Conservation (phyloP, 139 green algal species). For the Mychonastes homosphaera region DNA sequence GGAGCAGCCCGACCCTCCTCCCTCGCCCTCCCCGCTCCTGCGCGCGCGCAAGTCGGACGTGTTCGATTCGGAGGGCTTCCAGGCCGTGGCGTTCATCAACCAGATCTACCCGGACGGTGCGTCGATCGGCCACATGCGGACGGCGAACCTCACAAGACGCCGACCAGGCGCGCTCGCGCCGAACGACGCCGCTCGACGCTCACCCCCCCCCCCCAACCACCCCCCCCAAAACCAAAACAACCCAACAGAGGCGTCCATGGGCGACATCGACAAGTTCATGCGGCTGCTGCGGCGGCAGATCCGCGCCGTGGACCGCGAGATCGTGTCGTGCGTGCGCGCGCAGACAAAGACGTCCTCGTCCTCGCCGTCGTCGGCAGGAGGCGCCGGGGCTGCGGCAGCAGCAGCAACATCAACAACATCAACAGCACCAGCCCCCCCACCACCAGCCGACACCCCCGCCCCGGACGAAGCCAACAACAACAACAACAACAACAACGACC, state of each 20-base stretch:
- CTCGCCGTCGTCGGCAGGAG: no score
- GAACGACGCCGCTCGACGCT: no score
- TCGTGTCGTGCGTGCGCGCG: slow-evolving; percentile 69
- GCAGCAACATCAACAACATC: background rate
- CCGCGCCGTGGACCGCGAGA: slow-evolving; percentile 75
- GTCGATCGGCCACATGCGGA: background rate
- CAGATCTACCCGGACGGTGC: slow-evolving; percentile 74
- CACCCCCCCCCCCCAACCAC: background rate
- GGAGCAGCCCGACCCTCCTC: no score
- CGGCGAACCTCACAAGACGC: background rate
- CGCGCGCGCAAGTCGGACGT: slow-evolving; percentile 29
- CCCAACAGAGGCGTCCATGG: slow-evolving; percentile 63
- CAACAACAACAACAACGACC: background rate
- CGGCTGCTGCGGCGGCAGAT: slow-evolving; percentile 65
- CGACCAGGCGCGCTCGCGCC: no score
- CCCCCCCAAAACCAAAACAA: background rate
- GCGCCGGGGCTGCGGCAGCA: background rate
- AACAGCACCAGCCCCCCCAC: background rate
- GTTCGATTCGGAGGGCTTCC: slow-evolving; percentile 68
- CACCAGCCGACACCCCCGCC: background rate
- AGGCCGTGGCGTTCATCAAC: slow-evolving; percentile 73
- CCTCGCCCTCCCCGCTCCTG: no score
- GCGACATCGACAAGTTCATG: slow-evolving; percentile 67
- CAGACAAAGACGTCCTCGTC: no score
- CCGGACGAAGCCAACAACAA: background rate